These are phyloP conservation scores for Annulohypoxylon truncatum DNA, from an alignment of 2,329 filamentous ascomycete genomes.

Conservation along the genomic window DNA sequence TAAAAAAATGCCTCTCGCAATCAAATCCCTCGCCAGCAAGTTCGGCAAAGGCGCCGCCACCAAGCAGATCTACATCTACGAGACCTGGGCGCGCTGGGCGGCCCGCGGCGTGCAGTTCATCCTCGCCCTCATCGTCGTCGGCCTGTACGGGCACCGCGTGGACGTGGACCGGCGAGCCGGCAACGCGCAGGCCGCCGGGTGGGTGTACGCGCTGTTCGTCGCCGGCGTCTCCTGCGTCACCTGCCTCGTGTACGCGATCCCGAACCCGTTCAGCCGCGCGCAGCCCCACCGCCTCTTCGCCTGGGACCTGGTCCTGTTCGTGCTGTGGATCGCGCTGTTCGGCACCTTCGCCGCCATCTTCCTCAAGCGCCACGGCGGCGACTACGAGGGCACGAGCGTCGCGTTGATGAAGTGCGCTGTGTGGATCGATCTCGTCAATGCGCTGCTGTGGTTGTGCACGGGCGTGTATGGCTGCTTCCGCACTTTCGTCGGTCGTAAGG, in stretches of 20 bases:
- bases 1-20: slow-evolving; percentile 34
- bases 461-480: slow-evolving; percentile 57
- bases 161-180: slow-evolving; percentile 54
- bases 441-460: slow-evolving; percentile 71
- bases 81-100: slow-evolving; percentile 60
- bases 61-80: slow-evolving; percentile 59
- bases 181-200: slow-evolving; percentile 63
- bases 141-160: slow-evolving; percentile 75
- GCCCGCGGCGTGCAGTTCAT: slow-evolving; percentile 76
- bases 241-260: slow-evolving; percentile 55
- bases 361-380: slow-evolving; percentile 66
- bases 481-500: slow-evolving; percentile 55
- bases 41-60: slow-evolving; percentile 57
- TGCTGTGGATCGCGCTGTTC: slow-evolving; percentile 74
- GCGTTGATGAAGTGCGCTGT: slow-evolving; percentile 75
- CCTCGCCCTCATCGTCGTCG: slow-evolving; percentile 74
- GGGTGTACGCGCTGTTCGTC: slow-evolving; percentile 72
- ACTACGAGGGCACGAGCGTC: slow-evolving; percentile 58
- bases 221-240: slow-evolving; percentile 66
- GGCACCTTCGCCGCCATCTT: slow-evolving; percentile 80
- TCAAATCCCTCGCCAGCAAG: slow-evolving; percentile 39
- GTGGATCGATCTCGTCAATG: slow-evolving; percentile 76
- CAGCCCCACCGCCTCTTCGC: slow-evolving; percentile 57
- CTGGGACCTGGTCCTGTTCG: slow-evolving; percentile 58
- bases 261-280: slow-evolving; percentile 47